These are phyloP conservation scores for Parietaria judaica DNA, from an alignment of 306 rosid genomes.

Conservation along the genomic window DNA sequence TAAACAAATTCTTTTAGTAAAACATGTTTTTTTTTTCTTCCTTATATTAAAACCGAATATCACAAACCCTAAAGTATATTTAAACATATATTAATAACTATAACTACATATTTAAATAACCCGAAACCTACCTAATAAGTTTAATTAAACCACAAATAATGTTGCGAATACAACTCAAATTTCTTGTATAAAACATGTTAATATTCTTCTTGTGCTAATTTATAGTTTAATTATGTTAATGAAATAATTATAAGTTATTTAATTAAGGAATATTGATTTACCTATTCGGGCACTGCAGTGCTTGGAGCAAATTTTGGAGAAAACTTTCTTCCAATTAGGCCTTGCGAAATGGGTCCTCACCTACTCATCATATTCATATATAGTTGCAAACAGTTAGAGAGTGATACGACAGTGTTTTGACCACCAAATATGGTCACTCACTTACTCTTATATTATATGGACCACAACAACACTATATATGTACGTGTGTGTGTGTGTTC, in stretches of 20 bases:
- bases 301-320: constrained; percentile 82
- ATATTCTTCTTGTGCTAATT: neutral
- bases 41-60: no score
- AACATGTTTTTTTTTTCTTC: no score
- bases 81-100: no score
- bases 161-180: no score
- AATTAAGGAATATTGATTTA: constrained; percentile 27
- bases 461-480: constrained; percentile 9
- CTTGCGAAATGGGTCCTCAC: constrained; percentile 98
- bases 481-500: neutral
- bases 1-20: no score
- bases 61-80: no score
- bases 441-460: neutral
- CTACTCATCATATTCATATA: constrained; percentile 24
- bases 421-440: neutral
- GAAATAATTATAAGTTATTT: neutral
- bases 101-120: no score
- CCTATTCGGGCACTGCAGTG: constrained; percentile 87
- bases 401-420: neutral
- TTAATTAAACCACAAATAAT: no score
- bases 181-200: no score
- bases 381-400: neutral
- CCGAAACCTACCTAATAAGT: no score
- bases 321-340: constrained; percentile 99
- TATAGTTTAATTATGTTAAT: no score